Evolutionary conservation across 192 early-diverging fungal species (phyloP).

Genomic region (Chytriomyces confervae): DNA sequence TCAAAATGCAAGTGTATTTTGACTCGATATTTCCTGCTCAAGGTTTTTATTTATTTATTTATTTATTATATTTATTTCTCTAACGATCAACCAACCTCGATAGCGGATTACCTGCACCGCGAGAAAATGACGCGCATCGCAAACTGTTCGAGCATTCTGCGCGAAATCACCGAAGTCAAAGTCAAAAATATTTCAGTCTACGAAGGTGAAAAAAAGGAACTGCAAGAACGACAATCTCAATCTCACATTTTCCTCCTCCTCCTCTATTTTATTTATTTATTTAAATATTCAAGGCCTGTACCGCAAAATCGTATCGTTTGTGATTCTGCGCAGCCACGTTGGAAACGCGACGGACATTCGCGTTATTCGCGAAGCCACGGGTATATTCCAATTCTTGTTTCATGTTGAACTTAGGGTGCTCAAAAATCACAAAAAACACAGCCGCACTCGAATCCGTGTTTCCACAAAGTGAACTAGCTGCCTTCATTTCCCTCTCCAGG

Average conservation of each 20-base stretch:
- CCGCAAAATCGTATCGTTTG: conserved; percentile 64
- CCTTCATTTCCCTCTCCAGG: conserved; percentile 58
- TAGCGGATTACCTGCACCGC: conserved; percentile 62
- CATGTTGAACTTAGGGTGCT: neutral
- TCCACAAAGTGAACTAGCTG: conserved; percentile 61
- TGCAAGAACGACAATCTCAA: neutral
- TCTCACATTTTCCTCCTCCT: neutral
- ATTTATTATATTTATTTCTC: neutral
- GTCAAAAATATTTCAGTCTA: conserved; percentile 53
- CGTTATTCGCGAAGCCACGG: conserved; percentile 64
- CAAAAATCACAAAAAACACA: conserved; percentile 22
- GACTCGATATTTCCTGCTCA: conserved; percentile 67
- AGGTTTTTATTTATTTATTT: conserved; percentile 37
- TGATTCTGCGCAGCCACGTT: conserved; percentile 58
- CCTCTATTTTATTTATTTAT: neutral
- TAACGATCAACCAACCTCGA: neutral
- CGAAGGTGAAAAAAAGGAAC: conserved; percentile 45
- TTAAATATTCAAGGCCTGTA: conserved; percentile 46
- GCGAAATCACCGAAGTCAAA: conserved; percentile 59
- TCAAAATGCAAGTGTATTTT: conserved; percentile 70
- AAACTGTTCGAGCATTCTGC: conserved; percentile 49
- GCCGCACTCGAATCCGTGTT: conserved; percentile 70
- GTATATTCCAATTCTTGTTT: conserved; percentile 28
- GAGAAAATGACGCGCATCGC: conserved; percentile 54
- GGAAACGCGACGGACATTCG: conserved; percentile 64